Evolutionary conservation across 164 flowering plant species (phyloP), one percentile per base, ranked within the genome.

Genomic region (Chloranthus sessilifolius): DNA sequence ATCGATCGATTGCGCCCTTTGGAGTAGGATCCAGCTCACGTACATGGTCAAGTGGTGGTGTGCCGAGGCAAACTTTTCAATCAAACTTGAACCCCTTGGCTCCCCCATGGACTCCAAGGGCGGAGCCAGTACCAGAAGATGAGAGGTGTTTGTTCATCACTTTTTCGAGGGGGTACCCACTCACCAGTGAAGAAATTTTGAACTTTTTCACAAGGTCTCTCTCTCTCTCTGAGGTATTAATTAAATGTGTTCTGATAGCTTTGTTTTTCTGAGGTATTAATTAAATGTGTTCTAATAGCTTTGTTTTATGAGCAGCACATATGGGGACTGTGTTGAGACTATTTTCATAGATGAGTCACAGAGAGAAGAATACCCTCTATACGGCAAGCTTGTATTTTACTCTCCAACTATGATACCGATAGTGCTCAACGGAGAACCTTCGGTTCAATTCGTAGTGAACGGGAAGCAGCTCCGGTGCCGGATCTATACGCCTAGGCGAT

Each of bases 161-260:
- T 3, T 50, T 50, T 33, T 50, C 53, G 17, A 23, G 43, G 11
- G 53, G 53, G 3, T 23, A 21, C 42, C 53, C 53, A 17, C 25
- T 50, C 16, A 36, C 29, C 26, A 50, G 20, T 6, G 53, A 20
- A 30, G 51, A 47, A 17, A 47, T 47, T 12, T 15, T 29, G 3
- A 36, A 30, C 36, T 47, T 47, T 26, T 47, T 47, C 35, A 47
- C 21, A 0, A 7, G 9, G 51, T 47, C 40, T 37, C 16, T 37
- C 1, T 37, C 16, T 37, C n/a, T 8, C 1, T 37, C 5, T n/a
- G 40, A 9, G 40, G 12, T 3, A 42, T 20, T 4, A 0, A 6
- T 24, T 16, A 16, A 42, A 42, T 5, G 41, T 37, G 11, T 37
- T 15, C 41, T 8, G 5, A 37, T 8, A 5, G 16, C 41, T 21